Base-by-base conservation (phyloP, 1,284 basidiomycete species). In the Moniliella sp. region DNA sequence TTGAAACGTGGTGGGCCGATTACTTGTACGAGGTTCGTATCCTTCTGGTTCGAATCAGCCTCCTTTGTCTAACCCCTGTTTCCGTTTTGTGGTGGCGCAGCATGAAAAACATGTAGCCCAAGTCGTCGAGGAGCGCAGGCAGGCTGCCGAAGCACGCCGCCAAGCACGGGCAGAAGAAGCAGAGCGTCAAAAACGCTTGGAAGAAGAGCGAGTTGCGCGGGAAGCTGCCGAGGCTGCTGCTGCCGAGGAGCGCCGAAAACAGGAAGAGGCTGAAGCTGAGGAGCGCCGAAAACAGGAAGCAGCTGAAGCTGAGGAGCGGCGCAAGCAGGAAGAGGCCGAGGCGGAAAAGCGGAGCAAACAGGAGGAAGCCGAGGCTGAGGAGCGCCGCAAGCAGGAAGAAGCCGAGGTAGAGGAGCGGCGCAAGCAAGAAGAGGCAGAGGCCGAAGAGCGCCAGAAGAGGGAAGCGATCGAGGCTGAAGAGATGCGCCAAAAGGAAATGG, bases 1-100 rank as follows among this genome's bases (percentile, higher is more conserved):
- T 58, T 34, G 56, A 56, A 27, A 45, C 43, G 15, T 56, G 52
- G 52, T 56, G 52, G 52, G 18, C 31, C 2, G 40, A 36, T 7
- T 53, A 56, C 36, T 33, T 53, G 7, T 27, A 27, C 17, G 18
- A 28, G 28, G 34, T 40, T 19, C 29, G 40, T 36, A 15, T 7
- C 21, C 8, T 23, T 23, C n/a, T 23, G 21, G 8, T n/a, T n/a
- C 27, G 27, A 8, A 15, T 13, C 14, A 11, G 27, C 27, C 8
- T n/a, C 8, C 7, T 28, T 13, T 7, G 8, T 28, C 11, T 8
- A 8, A 15, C 14, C 8, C 10, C 14, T 15, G 27, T 8, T 7
- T 8, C 13, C 7, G n/a, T n/a, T 23, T 23, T 23, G 21, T n/a
- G n/a, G n/a, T n/a, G n/a, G n/a, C n/a, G n/a, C n/a, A 23, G n/a